Evolutionary conservation across 2,329 filamentous ascomycete genomes (phyloP), one percentile per base, ranked within the genome.

Genomic region (Neonectria magnoliae): DNA sequence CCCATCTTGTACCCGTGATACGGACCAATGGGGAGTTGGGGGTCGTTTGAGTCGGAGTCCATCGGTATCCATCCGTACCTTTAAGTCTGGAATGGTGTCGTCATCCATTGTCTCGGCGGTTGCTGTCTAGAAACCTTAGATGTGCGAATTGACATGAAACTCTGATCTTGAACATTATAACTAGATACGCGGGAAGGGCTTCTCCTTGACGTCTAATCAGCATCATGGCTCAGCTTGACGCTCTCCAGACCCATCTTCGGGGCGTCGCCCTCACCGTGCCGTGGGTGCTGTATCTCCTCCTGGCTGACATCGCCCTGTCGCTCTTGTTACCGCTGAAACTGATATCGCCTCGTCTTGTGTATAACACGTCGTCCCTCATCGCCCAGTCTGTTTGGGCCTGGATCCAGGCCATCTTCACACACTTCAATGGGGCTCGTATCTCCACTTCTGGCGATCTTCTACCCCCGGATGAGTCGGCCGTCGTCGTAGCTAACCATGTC

Each of bases 401-500:
- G 79, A 84, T 90, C 63, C 87, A 89, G 74, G 64, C 72, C 68
- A 84, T 89, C 64, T 90, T 90, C 71, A 84, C 85, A 64, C 70
- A 74, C 38, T 72, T 78, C 75, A 90, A 90, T 70, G 82, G 82
- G 42, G 87, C 85, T 44, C 67, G 77, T 57, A 87, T 90, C 68
- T 81, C 81, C 41, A 77, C 84, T 31, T 86, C 86, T 8, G 87
- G 87, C 16, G 84, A 87, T 67, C 63, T 71, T 1, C 76, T 89
- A 9, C 86, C 85, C 1, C 59, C 64, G 11, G 81, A 80, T n/a
- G 88, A 90, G 76, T 87, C 84, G 27, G 87, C 87, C 58, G 84
- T 90, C 57, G 85, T 90, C 33, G 78, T 90, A 57, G 80, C 83
- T 58, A 89, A 90, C 73, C 88, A 90, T 76, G 83, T 88, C 42